Conservation (phyloP, 1,139 yeast species). For the Yamadazyma songkhlaensis region DNA sequence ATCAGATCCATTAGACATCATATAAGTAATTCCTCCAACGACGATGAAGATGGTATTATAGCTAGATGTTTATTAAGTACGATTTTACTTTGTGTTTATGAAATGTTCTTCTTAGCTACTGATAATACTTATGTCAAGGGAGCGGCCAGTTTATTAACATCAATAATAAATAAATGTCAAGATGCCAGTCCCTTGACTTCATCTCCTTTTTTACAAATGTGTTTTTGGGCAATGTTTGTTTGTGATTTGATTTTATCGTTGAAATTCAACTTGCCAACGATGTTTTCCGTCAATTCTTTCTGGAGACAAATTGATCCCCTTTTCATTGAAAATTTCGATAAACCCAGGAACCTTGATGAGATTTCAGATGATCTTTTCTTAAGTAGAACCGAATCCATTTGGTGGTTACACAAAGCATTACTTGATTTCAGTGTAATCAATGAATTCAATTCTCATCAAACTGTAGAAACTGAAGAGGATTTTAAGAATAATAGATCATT, state of each 20-base stretch:
- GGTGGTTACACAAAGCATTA: slow-evolving; percentile 40
- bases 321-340: slow-evolving; percentile 22
- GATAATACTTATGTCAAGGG: slow-evolving; percentile 37
- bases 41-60: slow-evolving; percentile 25
- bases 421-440: slow-evolving; percentile 27
- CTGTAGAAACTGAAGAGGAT: slow-evolving; percentile 27
- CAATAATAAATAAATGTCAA: slow-evolving; percentile 23
- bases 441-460: slow-evolving; percentile 26
- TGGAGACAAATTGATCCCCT: slow-evolving; percentile 34
- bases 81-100: slow-evolving; percentile 36
- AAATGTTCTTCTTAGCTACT: slow-evolving; percentile 35
- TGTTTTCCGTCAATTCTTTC: slow-evolving; percentile 27
- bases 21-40: slow-evolving; percentile 23
- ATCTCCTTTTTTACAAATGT: slow-evolving; percentile 31
- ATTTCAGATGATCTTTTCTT: slow-evolving; percentile 9
- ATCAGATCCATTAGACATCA: slow-evolving; percentile 29
- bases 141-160: slow-evolving; percentile 30
- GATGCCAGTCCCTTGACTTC: slow-evolving; percentile 17
- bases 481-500: slow-evolving; percentile 19
- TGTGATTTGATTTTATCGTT: slow-evolving; percentile 36
- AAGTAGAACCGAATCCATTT: slow-evolving; percentile 20
- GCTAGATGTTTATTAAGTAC: slow-evolving; percentile 38
- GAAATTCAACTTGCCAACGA: slow-evolving; percentile 28
- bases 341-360: neutral
- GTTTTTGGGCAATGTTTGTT: slow-evolving; percentile 36